These are phyloP conservation scores for Acanthamoeba culbertsoni DNA, from an alignment of 208 protist genomes.

Conservation along the genomic window DNA sequence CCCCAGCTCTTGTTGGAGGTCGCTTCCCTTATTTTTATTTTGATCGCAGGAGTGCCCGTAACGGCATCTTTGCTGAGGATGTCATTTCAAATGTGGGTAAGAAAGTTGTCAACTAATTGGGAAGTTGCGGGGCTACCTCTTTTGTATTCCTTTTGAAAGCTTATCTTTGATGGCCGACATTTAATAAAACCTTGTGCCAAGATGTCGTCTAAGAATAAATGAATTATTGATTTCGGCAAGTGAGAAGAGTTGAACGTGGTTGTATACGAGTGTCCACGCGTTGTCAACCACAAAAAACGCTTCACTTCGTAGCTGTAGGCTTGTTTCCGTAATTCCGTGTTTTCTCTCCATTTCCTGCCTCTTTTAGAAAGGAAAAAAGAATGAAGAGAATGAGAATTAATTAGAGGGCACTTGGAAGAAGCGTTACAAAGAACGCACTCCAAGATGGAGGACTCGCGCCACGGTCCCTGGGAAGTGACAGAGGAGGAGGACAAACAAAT, in stretches of 20 bases:
- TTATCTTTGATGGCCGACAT: constrained; percentile 42
- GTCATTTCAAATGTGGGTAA: no score
- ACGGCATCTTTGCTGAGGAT: constrained; percentile 59
- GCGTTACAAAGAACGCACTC: neutral
- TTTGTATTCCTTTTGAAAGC: neutral
- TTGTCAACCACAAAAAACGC: neutral
- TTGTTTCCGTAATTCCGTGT: neutral
- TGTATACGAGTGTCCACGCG: neutral
- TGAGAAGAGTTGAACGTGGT: neutral
- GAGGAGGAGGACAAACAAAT: neutral
- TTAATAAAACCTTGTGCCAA: neutral
- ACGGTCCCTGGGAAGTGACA: neutral
- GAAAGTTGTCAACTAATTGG: neutral
- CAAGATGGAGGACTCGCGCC: no score
- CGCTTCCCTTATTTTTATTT: constrained; percentile 72
- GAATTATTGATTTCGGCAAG: no score
- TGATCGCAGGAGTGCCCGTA: constrained; percentile 68
- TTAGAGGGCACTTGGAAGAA: no score
- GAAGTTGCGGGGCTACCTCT: neutral
- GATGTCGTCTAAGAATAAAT: no score
- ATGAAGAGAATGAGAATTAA: no score
- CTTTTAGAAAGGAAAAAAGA: no score
- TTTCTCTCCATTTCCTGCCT: neutral
- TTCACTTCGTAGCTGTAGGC: neutral
- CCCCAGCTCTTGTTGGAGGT: constrained; percentile 75